These are phyloP conservation scores for Zasmidium angulare DNA, from an alignment of 2,329 filamentous ascomycete genomes.

Conservation along the genomic window DNA sequence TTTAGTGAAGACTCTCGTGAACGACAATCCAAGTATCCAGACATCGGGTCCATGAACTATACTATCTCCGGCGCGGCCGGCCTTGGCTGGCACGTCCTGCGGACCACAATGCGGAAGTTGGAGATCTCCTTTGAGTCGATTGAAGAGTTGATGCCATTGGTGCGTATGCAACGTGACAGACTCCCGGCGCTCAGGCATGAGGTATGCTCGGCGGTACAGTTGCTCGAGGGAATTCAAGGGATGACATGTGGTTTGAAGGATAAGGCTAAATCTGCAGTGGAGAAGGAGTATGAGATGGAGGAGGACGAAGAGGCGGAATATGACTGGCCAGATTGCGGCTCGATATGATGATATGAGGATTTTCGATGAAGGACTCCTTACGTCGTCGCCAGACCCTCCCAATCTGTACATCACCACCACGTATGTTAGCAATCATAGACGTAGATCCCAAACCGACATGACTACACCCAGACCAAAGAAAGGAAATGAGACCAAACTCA, in stretches of 20 bases:
- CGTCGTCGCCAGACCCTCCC: slow-evolving; percentile 24
- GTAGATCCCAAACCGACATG: too few relatives aligned
- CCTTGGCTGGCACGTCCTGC: slow-evolving; percentile 17
- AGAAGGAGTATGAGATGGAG: neutral
- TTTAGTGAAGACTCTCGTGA: too few relatives aligned
- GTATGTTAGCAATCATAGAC: too few relatives aligned
- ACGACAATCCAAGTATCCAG: too few relatives aligned
- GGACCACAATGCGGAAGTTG: slow-evolving; percentile 19
- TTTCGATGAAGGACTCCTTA: neutral
- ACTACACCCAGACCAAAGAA: too few relatives aligned
- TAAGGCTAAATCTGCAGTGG: neutral
- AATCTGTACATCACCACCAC: slow-evolving; percentile 19
- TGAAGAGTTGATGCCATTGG: slow-evolving; percentile 15
- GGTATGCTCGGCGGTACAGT: slow-evolving; percentile 15
- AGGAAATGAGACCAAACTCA: slow-evolving; percentile 31
- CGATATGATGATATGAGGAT: slow-evolving; percentile 4
- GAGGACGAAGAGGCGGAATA: neutral
- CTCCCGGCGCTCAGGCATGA: slow-evolving; percentile 20
- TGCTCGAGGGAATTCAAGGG: slow-evolving; percentile 19
- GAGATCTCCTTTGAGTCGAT: slow-evolving; percentile 21
- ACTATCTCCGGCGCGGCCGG: neutral
- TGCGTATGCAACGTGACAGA: slow-evolving; percentile 15
- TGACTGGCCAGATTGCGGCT: neutral
- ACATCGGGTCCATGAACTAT: neutral
- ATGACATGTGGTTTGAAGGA: slow-evolving; percentile 11